phyloP scores from a whole-genome alignment of 2,329 filamentous ascomycete species.

The Ploettnerulaceae sp. region DNA sequence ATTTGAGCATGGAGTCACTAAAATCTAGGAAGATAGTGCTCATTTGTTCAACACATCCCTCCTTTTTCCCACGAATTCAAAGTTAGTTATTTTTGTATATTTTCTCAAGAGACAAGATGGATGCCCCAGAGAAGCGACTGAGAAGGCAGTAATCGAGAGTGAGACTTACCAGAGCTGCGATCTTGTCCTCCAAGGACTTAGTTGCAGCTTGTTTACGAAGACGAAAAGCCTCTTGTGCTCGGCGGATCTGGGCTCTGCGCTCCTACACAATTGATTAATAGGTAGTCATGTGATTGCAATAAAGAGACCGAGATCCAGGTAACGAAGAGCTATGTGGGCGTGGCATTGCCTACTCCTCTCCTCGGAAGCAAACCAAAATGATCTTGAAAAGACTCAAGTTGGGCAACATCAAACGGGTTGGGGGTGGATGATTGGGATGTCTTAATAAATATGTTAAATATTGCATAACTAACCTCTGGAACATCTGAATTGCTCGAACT shows the following conservation, averaged over 20 bases:
- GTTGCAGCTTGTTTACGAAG: conserved; percentile 5
- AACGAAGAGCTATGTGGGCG: too few species aligned
- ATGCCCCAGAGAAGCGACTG: too few species aligned
- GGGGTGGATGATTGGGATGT: background rate
- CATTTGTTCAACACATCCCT: conserved; percentile 11
- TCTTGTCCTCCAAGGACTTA: conserved; percentile 6
- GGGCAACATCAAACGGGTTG: background rate
- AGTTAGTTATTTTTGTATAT: too few species aligned
- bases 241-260: conserved; percentile 10
- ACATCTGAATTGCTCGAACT: background rate
- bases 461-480: background rate
- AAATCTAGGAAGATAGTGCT: conserved; percentile 14
- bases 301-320: too few species aligned
- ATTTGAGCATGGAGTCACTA: conserved; percentile 9
- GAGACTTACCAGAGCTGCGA: conserved; percentile 5
- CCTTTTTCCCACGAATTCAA: too few species aligned
- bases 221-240: conserved; percentile 13
- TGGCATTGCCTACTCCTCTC: too few species aligned
- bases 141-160: too few species aligned
- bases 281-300: background rate
- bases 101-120: too few species aligned
- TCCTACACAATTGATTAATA: conserved; percentile 3
- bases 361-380: background rate
- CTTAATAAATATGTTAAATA: background rate
- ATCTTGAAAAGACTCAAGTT: background rate